Base-by-base conservation (phyloP, 768 basidiomycete genomes). In the Psilocybe tampanensis region DNA sequence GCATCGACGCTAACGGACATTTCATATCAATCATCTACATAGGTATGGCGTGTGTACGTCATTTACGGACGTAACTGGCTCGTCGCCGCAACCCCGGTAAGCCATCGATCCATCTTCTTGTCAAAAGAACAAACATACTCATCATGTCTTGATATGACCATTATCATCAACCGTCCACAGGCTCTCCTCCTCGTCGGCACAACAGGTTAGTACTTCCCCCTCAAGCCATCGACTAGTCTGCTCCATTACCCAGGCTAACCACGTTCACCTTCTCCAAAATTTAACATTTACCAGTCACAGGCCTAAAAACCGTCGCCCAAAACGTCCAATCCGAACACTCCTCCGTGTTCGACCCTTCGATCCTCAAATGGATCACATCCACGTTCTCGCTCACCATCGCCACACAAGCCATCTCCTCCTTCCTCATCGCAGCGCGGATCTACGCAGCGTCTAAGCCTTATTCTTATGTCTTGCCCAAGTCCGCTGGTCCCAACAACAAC, bases 1-100 rank as follows among this genome's bases (percentile, higher is more conserved):
- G n/a, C n/a, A n/a, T n/a, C n/a, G n/a, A n/a, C n/a, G n/a, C n/a
- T n/a, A n/a, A n/a, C n/a, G n/a, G n/a, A n/a, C n/a, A n/a, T n/a
- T n/a, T n/a, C n/a, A n/a, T n/a, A n/a, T n/a, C n/a, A n/a, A n/a
- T n/a, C n/a, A n/a, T n/a, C n/a, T n/a, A n/a, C n/a, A 11, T 45
- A 69, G 68, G 55, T 69, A 4, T 70, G 69, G 69, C 65, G 69
- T 11, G 66, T 67, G 1, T 69, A 61, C 48, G 59, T 69, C 18
- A 66, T 70, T 11, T 70, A 68, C 60, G 64, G 67, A 41, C 62
- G 54, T 21, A 64, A 63, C 23, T 66, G 64, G 64, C 54, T 53
- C 23, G 56, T 68, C n/a, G 62, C 54, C 18, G 24, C 50, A n/a
- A 53, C 66, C 4, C 61, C 66, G 5, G 69, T 69, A 56, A 61